These are phyloP conservation scores for Ampelocalamus luodianensis DNA, from an alignment of 176 grass and related monocot species.

Conservation along the genomic window DNA sequence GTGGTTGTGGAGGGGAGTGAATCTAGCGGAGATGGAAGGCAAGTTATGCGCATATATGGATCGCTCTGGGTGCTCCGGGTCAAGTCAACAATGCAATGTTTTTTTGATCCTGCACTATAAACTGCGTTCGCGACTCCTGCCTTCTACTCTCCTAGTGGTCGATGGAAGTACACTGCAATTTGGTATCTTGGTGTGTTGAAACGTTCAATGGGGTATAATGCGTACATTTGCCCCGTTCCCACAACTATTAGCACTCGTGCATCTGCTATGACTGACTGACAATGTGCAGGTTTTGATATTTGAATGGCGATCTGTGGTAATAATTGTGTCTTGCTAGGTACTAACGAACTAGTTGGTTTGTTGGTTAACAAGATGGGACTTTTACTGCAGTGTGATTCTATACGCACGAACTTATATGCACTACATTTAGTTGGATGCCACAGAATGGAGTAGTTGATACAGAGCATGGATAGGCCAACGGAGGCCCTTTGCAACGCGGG, in stretches of 20 bases:
- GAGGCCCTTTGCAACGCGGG: too few relatives aligned
- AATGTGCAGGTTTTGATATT: not conserved
- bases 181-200: not conserved
- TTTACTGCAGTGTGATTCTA: not conserved
- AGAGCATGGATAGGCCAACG: too few relatives aligned
- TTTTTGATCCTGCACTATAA: not conserved
- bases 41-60: not conserved
- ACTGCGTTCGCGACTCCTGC: not conserved
- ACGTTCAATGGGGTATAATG: not conserved
- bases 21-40: too few relatives aligned
- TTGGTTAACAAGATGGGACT: not conserved
- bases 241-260: not conserved
- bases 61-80: not conserved
- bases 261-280: not conserved
- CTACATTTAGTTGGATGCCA: too few relatives aligned
- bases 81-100: constrained; percentile 14
- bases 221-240: not conserved
- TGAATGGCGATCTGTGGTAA: not conserved
- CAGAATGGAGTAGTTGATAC: too few relatives aligned
- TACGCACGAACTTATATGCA: too few relatives aligned
- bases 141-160: not conserved
- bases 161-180: not conserved
- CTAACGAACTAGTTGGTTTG: not conserved
- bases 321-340: not conserved
- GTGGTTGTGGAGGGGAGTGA: not conserved